phyloP scores from a whole-genome alignment of 2,329 filamentous ascomycete genomes.

The Ceratocystiopsis minuta region DNA sequence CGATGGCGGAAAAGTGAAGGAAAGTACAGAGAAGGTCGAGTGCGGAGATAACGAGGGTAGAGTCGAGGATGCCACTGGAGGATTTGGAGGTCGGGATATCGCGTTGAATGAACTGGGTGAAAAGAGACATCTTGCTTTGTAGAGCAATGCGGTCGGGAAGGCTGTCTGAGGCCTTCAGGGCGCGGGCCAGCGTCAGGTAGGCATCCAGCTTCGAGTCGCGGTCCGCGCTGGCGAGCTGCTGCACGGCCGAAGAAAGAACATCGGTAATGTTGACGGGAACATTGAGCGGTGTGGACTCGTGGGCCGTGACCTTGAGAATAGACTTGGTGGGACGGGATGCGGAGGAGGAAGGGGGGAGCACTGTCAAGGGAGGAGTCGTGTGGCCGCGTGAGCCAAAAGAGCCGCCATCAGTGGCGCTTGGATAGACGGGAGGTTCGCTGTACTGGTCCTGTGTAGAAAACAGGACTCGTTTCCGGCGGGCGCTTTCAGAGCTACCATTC shows the following conservation, averaged over 20 bases:
- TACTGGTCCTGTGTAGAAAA: slow-evolving; percentile 40
- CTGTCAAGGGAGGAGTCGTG: slow-evolving; percentile 16
- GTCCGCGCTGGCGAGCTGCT: slow-evolving; percentile 61
- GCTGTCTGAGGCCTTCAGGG: slow-evolving; percentile 65
- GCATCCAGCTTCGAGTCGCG: slow-evolving; percentile 62
- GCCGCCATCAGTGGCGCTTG: slow-evolving; percentile 15
- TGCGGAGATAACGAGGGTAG: slow-evolving; percentile 57
- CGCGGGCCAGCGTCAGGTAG: slow-evolving; percentile 61
- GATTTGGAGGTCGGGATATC: slow-evolving; percentile 49
- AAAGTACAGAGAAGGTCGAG: slow-evolving; percentile 62
- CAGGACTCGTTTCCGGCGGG: slow-evolving; percentile 35
- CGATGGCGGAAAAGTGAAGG: slow-evolving; percentile 54
- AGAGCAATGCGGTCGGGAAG: slow-evolving; percentile 58
- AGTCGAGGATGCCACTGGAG: slow-evolving; percentile 38
- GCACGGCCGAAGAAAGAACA: slow-evolving; percentile 72
- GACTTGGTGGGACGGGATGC: slow-evolving; percentile 33
- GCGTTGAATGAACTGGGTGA: slow-evolving; percentile 68
- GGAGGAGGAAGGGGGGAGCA: slow-evolving; percentile 14
- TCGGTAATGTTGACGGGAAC: slow-evolving; percentile 42
- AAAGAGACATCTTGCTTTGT: slow-evolving; percentile 54
- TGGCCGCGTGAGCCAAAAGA: not conserved
- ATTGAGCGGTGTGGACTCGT: slow-evolving; percentile 19
- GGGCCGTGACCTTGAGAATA: slow-evolving; percentile 57
- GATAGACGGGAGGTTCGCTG: slow-evolving; percentile 31
- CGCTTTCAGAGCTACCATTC: slow-evolving; percentile 20